Conservation (phyloP, 805 yeast genomes). For the Barnettozyma populi region DNA sequence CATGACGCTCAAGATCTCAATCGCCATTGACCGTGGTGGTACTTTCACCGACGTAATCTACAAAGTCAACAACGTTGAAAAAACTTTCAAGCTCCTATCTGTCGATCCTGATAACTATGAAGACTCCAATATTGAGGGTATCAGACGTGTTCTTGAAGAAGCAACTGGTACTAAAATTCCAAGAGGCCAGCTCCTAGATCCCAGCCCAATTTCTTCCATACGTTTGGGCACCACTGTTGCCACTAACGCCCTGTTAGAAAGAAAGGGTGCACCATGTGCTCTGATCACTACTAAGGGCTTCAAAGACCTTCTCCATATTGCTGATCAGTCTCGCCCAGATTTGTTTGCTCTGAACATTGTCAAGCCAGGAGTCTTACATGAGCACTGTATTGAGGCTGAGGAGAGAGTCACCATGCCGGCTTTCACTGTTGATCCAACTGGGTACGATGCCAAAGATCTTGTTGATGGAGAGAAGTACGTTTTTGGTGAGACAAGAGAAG, state of each 20-base stretch:
- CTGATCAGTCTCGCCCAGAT: constrained; percentile 48
- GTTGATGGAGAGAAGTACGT: constrained; percentile 34
- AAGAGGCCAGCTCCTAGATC: constrained; percentile 27
- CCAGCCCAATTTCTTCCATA: constrained; percentile 35
- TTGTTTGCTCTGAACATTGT: constrained; percentile 44
- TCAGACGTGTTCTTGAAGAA: constrained; percentile 38
- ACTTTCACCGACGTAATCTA: constrained; percentile 46
- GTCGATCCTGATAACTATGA: constrained; percentile 43
- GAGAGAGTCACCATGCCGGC: constrained; percentile 59
- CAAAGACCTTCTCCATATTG: constrained; percentile 45
- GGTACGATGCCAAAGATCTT: constrained; percentile 25
- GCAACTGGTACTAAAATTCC: constrained; percentile 32
- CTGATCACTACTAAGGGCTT: constrained; percentile 46
- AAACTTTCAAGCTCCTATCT: constrained; percentile 41
- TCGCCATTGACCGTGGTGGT: constrained; percentile 32
- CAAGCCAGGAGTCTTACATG: constrained; percentile 42
- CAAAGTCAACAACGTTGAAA: constrained; percentile 34
- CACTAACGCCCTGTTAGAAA: constrained; percentile 47
- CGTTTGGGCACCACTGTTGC: constrained; percentile 49
- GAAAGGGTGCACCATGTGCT: constrained; percentile 46
- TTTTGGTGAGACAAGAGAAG: constrained; percentile 35
- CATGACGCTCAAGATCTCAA: constrained; percentile 12
- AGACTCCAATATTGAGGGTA: constrained; percentile 49
- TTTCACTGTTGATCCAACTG: constrained; percentile 58
- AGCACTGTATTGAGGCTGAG: constrained; percentile 40